Conservation (phyloP, 345 rosid genomes). For the Gossypium raimondii region DNA sequence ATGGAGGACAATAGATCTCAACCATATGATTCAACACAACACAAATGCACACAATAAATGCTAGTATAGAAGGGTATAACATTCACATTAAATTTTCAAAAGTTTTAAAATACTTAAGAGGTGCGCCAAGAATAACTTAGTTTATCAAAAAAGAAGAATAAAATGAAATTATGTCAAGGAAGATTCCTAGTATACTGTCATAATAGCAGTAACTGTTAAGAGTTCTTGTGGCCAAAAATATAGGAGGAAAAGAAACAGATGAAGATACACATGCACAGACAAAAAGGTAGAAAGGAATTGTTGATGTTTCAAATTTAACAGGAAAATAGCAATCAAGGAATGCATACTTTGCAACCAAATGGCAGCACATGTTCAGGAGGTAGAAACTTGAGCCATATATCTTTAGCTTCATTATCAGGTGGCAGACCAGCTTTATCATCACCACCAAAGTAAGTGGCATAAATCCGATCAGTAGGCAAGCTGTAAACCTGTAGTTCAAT, state of each 20-base stretch:
- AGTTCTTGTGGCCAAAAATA: neutral
- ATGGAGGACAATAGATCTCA: neutral
- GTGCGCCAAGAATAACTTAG: neutral
- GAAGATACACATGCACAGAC: neutral
- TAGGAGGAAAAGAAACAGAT: slow-evolving; percentile 6
- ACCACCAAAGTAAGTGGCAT: slow-evolving; percentile 98
- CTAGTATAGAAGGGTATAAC: neutral
- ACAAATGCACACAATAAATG: neutral
- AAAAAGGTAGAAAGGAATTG: neutral
- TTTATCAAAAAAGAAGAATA: neutral
- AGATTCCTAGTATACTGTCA: neutral
- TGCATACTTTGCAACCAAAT: slow-evolving; percentile 83
- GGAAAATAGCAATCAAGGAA: neutral
- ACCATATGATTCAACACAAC: neutral
- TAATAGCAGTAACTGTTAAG: no score
- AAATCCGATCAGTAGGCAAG: slow-evolving; percentile 68
- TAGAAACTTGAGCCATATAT: slow-evolving; percentile 73
- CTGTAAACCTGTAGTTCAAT: slow-evolving; percentile 55
- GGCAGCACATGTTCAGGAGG: slow-evolving; percentile 79
- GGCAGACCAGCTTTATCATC: slow-evolving; percentile 84
- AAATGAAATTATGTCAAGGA: neutral
- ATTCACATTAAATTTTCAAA: neutral
- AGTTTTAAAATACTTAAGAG: neutral
- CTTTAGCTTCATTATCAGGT: slow-evolving; percentile 86
- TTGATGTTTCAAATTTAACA: neutral